Conservation (phyloP, 441 rosid species). For the Erysimum cheiri region DNA sequence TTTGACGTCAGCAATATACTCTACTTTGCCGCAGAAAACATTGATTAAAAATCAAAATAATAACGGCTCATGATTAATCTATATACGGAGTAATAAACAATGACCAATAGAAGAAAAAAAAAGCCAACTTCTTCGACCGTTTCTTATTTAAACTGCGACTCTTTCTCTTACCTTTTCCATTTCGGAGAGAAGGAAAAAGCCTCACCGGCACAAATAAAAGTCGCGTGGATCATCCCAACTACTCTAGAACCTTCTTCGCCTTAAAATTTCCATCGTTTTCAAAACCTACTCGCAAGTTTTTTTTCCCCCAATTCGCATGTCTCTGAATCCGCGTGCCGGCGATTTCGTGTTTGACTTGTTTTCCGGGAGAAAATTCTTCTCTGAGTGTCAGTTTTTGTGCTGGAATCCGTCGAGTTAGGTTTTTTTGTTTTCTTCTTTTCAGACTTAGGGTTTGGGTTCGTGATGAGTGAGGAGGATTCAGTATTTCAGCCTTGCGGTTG, state of each 20-base stretch:
- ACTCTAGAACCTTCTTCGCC: constrained; percentile 35
- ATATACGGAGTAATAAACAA: no score
- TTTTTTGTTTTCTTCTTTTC: background rate
- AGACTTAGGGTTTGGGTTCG: constrained; percentile 28
- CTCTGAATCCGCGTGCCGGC: background rate
- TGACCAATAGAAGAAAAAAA: background rate
- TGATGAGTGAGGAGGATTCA: constrained; percentile 43
- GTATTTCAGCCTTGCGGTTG: constrained; percentile 24
- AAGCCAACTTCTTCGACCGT: constrained; percentile 32
- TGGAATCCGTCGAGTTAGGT: background rate
- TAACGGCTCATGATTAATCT: background rate
- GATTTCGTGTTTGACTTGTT: constrained; percentile 12
- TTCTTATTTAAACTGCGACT: constrained; percentile 39
- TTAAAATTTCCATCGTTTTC: background rate
- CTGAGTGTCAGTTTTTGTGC: constrained; percentile 15
- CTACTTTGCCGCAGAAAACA: background rate
- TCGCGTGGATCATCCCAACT: constrained; percentile 29
- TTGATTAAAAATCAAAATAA: background rate
- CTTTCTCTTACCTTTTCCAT: background rate
- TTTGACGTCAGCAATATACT: background rate
- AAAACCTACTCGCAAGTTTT: background rate
- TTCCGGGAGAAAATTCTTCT: background rate
- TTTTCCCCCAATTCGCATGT: background rate
- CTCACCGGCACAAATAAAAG: constrained; percentile 31
- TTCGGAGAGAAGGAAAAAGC: background rate